phyloP scores from a whole-genome alignment of 2,329 filamentous ascomycete species.

The Eutypa lata region DNA sequence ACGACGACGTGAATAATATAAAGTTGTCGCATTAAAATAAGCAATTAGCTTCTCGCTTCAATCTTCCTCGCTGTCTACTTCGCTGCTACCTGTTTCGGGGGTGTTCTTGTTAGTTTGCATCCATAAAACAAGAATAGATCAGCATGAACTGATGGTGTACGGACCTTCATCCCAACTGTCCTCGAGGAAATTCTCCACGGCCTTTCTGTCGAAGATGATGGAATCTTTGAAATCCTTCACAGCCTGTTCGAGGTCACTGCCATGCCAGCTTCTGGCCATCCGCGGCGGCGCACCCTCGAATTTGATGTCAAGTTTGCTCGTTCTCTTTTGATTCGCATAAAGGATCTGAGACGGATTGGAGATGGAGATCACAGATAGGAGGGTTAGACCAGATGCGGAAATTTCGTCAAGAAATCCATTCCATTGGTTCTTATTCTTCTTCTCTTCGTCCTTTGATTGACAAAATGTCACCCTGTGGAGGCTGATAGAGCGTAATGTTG shows the following conservation, averaged over 20 bases:
- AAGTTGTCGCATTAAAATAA: too few relatives aligned
- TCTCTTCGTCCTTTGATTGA: neutral
- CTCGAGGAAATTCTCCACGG: too few relatives aligned
- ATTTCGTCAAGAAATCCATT: conserved; percentile 34
- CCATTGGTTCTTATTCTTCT: conserved; percentile 35
- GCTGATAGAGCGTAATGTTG: conserved; percentile 40
- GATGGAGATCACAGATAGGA: conserved; percentile 29
- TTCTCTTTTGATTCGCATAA: neutral
- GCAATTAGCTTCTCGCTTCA: too few relatives aligned
- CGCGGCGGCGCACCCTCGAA: conserved; percentile 1
- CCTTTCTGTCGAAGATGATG: conserved; percentile 5
- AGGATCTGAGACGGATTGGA: conserved; percentile 11
- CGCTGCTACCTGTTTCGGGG: too few relatives aligned
- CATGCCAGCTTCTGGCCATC: conserved; percentile 18
- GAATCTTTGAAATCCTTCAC: conserved; percentile 24
- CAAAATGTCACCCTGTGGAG: conserved; percentile 41
- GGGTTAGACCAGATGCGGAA: conserved; percentile 27
- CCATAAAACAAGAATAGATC: too few relatives aligned
- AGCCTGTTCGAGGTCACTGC: conserved; percentile 34
- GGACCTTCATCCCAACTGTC: too few relatives aligned
- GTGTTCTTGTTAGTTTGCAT: too few relatives aligned
- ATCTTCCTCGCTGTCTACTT: too few relatives aligned
- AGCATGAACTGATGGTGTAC: too few relatives aligned
- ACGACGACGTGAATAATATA: too few relatives aligned
- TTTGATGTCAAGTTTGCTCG: neutral